phyloP scores from a whole-genome alignment of 352 stramenopile genomes.

The Pythium insidiosum region DNA sequence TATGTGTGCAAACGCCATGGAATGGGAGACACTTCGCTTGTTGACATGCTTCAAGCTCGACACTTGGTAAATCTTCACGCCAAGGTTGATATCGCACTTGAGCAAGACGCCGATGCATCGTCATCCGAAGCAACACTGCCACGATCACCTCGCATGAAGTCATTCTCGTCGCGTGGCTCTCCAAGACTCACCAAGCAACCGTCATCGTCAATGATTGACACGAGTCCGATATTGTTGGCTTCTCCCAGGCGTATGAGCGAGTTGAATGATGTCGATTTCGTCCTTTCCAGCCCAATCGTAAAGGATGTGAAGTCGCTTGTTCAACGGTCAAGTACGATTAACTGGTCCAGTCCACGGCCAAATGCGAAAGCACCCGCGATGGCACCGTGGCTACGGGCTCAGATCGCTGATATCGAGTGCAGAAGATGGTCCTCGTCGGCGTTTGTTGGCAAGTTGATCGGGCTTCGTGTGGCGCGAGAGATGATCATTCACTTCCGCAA shows the following conservation, averaged over 20 bases:
- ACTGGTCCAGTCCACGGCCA: constrained; percentile 40
- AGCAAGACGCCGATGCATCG: not conserved
- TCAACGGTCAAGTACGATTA: constrained; percentile 34
- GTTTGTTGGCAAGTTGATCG: constrained; percentile 85
- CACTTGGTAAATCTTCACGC: constrained; percentile 74
- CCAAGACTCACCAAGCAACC: not conserved
- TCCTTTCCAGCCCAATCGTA: constrained; percentile 9
- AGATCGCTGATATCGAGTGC: constrained; percentile 83
- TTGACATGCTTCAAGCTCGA: constrained; percentile 81
- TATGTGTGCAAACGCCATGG: constrained; percentile 82
- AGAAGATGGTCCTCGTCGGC: constrained; percentile 75
- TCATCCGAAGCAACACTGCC: constrained; percentile 2
- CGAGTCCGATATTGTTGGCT: constrained; percentile 4
- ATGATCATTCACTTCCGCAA: constrained; percentile 82
- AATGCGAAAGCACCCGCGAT: constrained; percentile 25
- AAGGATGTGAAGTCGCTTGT: constrained; percentile 15
- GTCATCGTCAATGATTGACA: not conserved
- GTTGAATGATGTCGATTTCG: constrained; percentile 23
- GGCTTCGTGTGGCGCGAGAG: constrained; percentile 69
- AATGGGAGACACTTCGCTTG: constrained; percentile 72
- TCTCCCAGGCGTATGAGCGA: constrained; percentile 62
- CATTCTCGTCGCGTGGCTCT: no score
- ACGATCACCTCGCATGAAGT: constrained; percentile 17
- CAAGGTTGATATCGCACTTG: constrained; percentile 37
- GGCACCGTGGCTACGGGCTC: constrained; percentile 64